Base-by-base conservation (phyloP, 2,329 filamentous ascomycete species). In the Elsinoe fawcettii region DNA sequence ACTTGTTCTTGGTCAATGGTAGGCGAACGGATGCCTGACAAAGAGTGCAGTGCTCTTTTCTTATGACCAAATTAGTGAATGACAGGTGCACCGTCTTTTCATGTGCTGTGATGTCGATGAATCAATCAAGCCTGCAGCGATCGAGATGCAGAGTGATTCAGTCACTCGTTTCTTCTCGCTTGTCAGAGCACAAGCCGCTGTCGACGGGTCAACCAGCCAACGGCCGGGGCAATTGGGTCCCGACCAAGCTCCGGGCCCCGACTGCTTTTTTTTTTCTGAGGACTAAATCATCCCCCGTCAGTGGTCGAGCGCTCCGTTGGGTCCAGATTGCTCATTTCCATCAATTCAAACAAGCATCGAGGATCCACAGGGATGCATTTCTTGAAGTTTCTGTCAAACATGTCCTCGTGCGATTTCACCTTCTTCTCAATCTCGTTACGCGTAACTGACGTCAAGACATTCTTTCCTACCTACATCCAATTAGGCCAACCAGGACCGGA, bases 81-180 rank as follows among this genome's bases (percentile, higher is more conserved):
- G 41, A 46, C 20, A 46, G 41, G 14, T n/a, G 20, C 41, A 46
- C 11, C 41, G 41, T 46, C 18, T 25, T 46, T 46, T 11, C 41
- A 22, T 46, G 41, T 46, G 41, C 41, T 25, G 41, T 46, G 41
- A 46, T 46, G 20, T 46, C 41, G 41, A 46, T 51, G 14, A 22
- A 18, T 18, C 46, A 32, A 51, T 51, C 25, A 51, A 51, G 46
- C 25, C n/a, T 36, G 49, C 49, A 53, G 32, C n/a, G 49, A 53
- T 53, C 49, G 49, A 53, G 34, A 53, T 36, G 49, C 12, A 37
- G 30, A 2, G 44, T 16, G 8, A 30, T 3, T 9, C 14, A 14
- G 44, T 49, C 41, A 25, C 14, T 23, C 41, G 41, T 16, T 23
- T 44, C 7, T 14, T 9, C 23, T n/a, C 18, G 41, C 18, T 44